phyloP scores from a whole-genome alignment of 1,284 basidiomycete genomes.

The Xanthoconium separans region DNA sequence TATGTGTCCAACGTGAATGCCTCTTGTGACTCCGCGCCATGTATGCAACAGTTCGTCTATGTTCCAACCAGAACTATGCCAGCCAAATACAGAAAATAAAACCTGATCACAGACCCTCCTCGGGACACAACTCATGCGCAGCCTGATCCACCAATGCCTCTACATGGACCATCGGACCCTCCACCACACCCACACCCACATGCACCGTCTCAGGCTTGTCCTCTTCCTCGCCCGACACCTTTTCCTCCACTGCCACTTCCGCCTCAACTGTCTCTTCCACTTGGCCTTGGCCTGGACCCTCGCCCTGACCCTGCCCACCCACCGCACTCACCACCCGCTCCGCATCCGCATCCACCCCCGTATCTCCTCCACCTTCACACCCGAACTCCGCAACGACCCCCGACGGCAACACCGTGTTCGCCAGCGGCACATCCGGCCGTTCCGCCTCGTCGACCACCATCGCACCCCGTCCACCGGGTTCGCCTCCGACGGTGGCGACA shows the following conservation, averaged over 20 bases:
- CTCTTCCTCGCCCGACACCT: too few relatives aligned
- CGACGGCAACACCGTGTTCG: slow-evolving; percentile 42
- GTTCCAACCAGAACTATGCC: background rate
- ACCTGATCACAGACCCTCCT: slow-evolving; percentile 8
- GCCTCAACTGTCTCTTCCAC: too few relatives aligned
- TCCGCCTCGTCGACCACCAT: slow-evolving; percentile 45
- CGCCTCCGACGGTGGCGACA: slow-evolving; percentile 47
- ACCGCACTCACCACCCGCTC: slow-evolving; percentile 21
- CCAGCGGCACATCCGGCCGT: slow-evolving; percentile 12
- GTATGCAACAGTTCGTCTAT: too few relatives aligned
- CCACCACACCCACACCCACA: background rate
- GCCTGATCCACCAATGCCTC: slow-evolving; percentile 52
- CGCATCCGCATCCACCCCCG: background rate
- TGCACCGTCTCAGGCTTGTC: too few relatives aligned
- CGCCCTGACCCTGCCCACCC: too few relatives aligned
- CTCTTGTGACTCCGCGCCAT: too few relatives aligned
- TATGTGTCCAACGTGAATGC: too few relatives aligned
- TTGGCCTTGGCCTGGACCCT: too few relatives aligned
- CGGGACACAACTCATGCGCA: slow-evolving; percentile 54
- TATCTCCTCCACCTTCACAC: background rate
- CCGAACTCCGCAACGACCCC: slow-evolving; percentile 66
- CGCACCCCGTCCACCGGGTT: slow-evolving; percentile 43
- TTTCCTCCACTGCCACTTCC: too few relatives aligned
- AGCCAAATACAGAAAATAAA: background rate
- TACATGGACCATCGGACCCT: slow-evolving; percentile 46